Percentiles rank a stretch among this genome's conserved stretches.
Evolutionary conservation across 176 grass and related monocot species (phyloP).

Genomic region (Tuctoria greenei): DNA sequence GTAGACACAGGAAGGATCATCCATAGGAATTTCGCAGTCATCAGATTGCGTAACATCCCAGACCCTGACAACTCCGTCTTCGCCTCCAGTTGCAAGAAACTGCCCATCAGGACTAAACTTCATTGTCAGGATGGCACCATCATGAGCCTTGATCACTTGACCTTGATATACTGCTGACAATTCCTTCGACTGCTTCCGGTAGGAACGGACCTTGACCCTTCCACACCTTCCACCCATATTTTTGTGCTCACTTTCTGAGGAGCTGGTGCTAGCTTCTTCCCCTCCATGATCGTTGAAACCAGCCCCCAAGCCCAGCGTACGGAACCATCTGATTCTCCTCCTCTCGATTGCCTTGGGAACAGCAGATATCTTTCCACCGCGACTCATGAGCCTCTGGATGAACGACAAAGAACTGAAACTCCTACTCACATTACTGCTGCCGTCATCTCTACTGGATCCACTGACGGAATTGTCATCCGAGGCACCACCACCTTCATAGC

Average conservation of each 20-base stretch:
- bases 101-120: constrained; percentile 88
- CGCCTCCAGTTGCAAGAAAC: constrained; percentile 73
- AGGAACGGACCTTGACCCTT: constrained; percentile 63
- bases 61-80: constrained; percentile 78
- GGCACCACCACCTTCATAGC: constrained; percentile 29
- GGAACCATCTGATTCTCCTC: constrained; percentile 67
- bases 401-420: constrained; percentile 51
- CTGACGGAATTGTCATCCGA: constrained; percentile 49
- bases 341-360: constrained; percentile 43
- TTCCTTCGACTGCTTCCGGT: constrained; percentile 67
- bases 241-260: constrained; percentile 46
- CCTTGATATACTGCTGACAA: constrained; percentile 73
- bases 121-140: constrained; percentile 81
- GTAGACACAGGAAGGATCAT: constrained; percentile 80
- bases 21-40: constrained; percentile 50
- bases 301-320: constrained; percentile 50
- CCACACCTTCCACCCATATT: constrained; percentile 36
- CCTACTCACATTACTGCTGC: constrained; percentile 36
- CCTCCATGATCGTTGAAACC: constrained; percentile 43
- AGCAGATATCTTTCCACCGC: constrained; percentile 30
- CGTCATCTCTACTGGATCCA: constrained; percentile 44
- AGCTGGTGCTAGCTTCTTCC: constrained; percentile 50
- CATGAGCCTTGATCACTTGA: constrained; percentile 77
- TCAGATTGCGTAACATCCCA: constrained; percentile 65
- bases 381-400: constrained; percentile 43